Conservation (phyloP, 2,329 filamentous ascomycete genomes). For the Stenocarpella maydis region DNA sequence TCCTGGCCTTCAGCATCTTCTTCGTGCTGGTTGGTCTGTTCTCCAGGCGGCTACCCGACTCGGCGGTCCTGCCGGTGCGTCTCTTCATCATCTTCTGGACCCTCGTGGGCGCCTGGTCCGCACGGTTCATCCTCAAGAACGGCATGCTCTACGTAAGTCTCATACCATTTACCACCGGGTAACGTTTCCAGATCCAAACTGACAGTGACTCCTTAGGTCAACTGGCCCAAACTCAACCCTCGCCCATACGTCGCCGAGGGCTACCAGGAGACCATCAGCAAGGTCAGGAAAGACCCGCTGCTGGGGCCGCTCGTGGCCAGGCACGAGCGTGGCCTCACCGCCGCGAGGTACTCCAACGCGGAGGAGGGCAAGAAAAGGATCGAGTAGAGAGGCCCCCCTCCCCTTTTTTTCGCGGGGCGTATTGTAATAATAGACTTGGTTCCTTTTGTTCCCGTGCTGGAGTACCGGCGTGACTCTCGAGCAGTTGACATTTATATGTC, state of each 20-base stretch:
- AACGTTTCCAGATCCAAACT: constrained; percentile 22
- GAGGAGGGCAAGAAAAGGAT: constrained; percentile 99
- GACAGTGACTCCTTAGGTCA: constrained; percentile 69
- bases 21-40: constrained; percentile 79
- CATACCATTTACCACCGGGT: constrained; percentile 17
- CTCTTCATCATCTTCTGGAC: constrained; percentile 84
- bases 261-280: constrained; percentile 84
- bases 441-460: not conserved
- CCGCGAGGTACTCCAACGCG: constrained; percentile 80
- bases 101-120: constrained; percentile 72
- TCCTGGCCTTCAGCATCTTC: constrained; percentile 86
- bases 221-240: constrained; percentile 97
- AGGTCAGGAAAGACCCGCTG: constrained; percentile 82
- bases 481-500: not conserved
- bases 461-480: not conserved
- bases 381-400: constrained; percentile 70
- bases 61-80: constrained; percentile 81
- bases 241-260: constrained; percentile 86
- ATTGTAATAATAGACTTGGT: constrained; percentile 24
- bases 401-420: not conserved
- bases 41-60: constrained; percentile 74
- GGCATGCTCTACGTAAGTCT: constrained; percentile 92
- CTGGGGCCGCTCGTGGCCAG: constrained; percentile 77
- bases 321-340: constrained; percentile 86
- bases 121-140: constrained; percentile 80